Conservation (phyloP, 495 filamentous ascomycete genomes). For the Podospora australis region DNA sequence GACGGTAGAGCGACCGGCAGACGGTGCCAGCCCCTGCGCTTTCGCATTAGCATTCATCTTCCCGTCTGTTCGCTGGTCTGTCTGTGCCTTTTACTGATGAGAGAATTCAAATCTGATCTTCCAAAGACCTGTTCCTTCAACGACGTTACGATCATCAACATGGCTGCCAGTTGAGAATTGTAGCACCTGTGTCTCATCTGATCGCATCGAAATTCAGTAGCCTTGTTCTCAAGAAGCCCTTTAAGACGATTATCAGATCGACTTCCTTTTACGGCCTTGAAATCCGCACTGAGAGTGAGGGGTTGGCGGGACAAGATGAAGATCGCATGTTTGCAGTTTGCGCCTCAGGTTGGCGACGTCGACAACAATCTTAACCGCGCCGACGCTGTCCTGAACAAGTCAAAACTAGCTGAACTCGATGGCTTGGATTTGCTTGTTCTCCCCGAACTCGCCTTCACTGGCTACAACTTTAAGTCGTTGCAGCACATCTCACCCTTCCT, state of each 20-base stretch:
- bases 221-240: too few relatives aligned
- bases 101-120: too few relatives aligned
- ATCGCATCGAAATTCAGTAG: too few relatives aligned
- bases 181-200: too few relatives aligned
- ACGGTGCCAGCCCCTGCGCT: too few relatives aligned
- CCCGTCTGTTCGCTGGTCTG: too few relatives aligned
- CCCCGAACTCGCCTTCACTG: constrained; percentile 82
- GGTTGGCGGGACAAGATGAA: constrained; percentile 12
- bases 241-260: neutral
- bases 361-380: constrained; percentile 70
- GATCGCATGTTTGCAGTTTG: constrained; percentile 54
- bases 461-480: constrained; percentile 84
- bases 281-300: neutral
- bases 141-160: too few relatives aligned
- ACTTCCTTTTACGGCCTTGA: neutral
- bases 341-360: constrained; percentile 64
- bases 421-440: constrained; percentile 67
- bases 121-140: too few relatives aligned
- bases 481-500: constrained; percentile 71
- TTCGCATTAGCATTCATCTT: too few relatives aligned
- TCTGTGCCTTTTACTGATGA: too few relatives aligned
- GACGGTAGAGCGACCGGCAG: too few relatives aligned
- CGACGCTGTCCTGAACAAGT: constrained; percentile 58
- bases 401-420: constrained; percentile 46
- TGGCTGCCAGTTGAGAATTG: too few relatives aligned